Conservation (phyloP, 129 eudicot species). For the Flaveria robusta region DNA sequence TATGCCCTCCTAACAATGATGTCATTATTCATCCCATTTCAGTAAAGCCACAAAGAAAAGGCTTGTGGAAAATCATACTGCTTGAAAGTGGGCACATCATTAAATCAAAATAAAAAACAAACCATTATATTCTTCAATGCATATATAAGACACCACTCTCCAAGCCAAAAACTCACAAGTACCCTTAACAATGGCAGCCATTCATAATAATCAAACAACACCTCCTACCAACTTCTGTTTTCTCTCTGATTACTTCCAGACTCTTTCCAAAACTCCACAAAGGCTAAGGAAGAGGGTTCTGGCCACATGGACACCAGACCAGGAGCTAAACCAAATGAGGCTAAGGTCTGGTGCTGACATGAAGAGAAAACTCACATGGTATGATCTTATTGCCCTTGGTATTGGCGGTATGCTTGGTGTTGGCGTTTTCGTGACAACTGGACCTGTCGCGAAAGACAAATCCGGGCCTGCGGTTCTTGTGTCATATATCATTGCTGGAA, state of each 20-base stretch:
- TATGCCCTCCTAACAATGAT: slow-evolving; percentile 23
- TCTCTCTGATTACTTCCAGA: slow-evolving; percentile 43
- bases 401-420: slow-evolving; percentile 90
- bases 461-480: slow-evolving; percentile 73
- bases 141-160: slow-evolving; percentile 45
- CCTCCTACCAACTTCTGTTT: slow-evolving; percentile 30
- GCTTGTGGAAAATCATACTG: slow-evolving; percentile 27
- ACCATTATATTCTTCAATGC: slow-evolving; percentile 42
- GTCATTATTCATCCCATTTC: slow-evolving; percentile 30
- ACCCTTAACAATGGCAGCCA: slow-evolving; percentile 40
- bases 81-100: slow-evolving; percentile 46
- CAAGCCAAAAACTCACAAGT: slow-evolving; percentile 29
- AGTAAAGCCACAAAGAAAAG: slow-evolving; percentile 29
- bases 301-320: slow-evolving; percentile 89
- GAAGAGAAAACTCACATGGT: slow-evolving; percentile 75
- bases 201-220: slow-evolving; percentile 31
- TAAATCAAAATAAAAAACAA: slow-evolving; percentile 30
- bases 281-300: slow-evolving; percentile 57
- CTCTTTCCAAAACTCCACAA: slow-evolving; percentile 63
- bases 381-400: slow-evolving; percentile 71
- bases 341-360: slow-evolving; percentile 88
- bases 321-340: slow-evolving; percentile 72
- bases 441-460: slow-evolving; percentile 51
- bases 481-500: slow-evolving; percentile 70
- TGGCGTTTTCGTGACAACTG: slow-evolving; percentile 86